Base-by-base conservation (phyloP, 352 stramenopile species). In the Phytopythium helicoides region DNA sequence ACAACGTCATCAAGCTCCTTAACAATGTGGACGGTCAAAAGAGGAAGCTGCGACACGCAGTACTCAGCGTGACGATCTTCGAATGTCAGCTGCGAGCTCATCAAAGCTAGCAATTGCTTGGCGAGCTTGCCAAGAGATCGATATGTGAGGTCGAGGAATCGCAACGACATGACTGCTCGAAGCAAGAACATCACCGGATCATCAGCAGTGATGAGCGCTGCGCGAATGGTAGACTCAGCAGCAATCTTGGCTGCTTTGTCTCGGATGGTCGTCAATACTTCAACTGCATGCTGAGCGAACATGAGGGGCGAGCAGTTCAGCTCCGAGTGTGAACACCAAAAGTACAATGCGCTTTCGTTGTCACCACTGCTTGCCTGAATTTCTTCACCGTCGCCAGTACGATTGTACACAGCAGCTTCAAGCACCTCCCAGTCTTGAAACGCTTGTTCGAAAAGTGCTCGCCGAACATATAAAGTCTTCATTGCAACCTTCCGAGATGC, bases 1-100 rank as follows among this genome's bases (percentile, higher is more conserved):
- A 87, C 66, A 9, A 82, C 62, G 26, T 85, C 74, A 60, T 91
- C 77, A 5, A 91, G 46, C 47, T 91, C 76, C 35, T 87, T 86
- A 26, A 90, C 71, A 47, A 90, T 77, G 41, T 90, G 76, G 23
- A 90, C 62, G 0, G 80, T 84, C 45, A 88, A 56, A n/a, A 68
- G 26, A 3, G 62, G 60, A 7, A 90, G 62, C 33, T 87, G 76
- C 10, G 42, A 62, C 16, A 89, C 58, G 44, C 81, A 91, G 50
- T 75, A 87, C 40, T 73, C 60, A 6, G 62, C 57, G 48, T 91
- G 81, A 2, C 73, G 63, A 35, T 64, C 23, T 36, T 78, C 47
- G 47, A 85, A 67, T 16, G 45, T 26, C 19, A 73, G 15, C 3
- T 71, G 51, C 0, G 65, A 54, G n/a, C 56, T 64, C 23, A 88